A percentile compares a stretch with the other conserved stretches of the same genome.
phyloP scores from a whole-genome alignment of 192 early-diverging fungal genomes.

The Coemansia sp. region DNA sequence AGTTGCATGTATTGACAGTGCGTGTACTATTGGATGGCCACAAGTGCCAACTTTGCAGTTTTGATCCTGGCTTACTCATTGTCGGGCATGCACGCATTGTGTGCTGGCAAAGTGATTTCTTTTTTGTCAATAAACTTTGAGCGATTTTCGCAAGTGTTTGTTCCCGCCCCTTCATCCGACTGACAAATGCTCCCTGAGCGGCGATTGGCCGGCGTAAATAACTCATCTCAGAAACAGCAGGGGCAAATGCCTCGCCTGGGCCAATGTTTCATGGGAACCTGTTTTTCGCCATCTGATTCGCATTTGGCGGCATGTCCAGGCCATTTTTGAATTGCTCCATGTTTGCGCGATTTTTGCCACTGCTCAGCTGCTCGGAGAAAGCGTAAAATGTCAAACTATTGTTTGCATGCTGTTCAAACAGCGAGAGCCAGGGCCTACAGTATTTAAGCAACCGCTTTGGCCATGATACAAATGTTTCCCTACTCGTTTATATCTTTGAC shows the following conservation, averaged over 20 bases:
- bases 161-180: background rate
- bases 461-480: no score
- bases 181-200: background rate
- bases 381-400: background rate
- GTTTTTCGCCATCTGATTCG: background rate
- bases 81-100: no score
- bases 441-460: background rate
- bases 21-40: no score
- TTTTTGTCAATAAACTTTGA: no score
- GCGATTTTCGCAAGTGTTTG: no score
- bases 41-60: no score
- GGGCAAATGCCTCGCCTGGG: background rate
- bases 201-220: slow-evolving; percentile 6
- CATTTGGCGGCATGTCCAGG: background rate
- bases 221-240: background rate
- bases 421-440: background rate
- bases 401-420: background rate
- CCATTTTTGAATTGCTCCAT: background rate
- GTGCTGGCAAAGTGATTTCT: no score
- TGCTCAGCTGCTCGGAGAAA: background rate
- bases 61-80: no score
- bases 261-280: background rate
- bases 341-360: slow-evolving; percentile 6
- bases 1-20: background rate
- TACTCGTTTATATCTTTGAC: no score